Evolutionary conservation across 2,329 filamentous ascomycete genomes (phyloP), one percentile per base, ranked within the genome.

Genomic region (Pseudogymnoascus verrucosus): DNA sequence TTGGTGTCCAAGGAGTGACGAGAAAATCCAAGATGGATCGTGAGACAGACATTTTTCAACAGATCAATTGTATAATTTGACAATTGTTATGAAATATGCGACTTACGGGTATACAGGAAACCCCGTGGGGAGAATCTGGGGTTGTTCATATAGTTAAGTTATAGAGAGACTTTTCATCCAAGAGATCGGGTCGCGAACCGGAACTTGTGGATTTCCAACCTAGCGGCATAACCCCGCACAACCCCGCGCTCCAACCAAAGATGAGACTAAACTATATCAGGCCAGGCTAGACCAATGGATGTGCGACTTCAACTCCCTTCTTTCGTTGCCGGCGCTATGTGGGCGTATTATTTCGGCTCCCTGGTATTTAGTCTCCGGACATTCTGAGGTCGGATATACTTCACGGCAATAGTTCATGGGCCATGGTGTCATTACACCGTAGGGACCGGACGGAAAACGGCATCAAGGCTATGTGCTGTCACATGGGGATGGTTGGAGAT

Each of bases 1-100:
- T 75, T 14, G 82, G 69, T 1, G 77, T 72, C 78, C 78, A 83
- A n/a, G 80, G 79, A 2, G 81, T 79, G 21, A 78, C 63, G 21
- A 79, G 51, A 26, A 76, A 65, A 64, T 76, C 72, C 44, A 74
- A 44, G 66, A 78, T 67, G 6, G 74, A 72, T 74, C 74, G 12
- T 40, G 59, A 40, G 59, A 61, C 19, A 14, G 36, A 61, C 59
- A 61, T 61, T 76, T 61, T 61, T 42, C 11, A 44, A 39, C 39
- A n/a, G 16, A 36, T 10, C n/a, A 57, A 57, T 34, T 26, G 11
- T 57, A 57, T 57, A 21, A 7, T 14, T 57, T 57, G 34, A n/a
- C n/a, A 21, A 14, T n/a, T 57, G 51, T 57, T n/a, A 57, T 57
- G 10, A 21, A 57, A 57, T 28, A 57, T 34, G n/a, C 3, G n/a